Conservation (phyloP, 208 protist species). For the Balamuthia mandrillaris region DNA sequence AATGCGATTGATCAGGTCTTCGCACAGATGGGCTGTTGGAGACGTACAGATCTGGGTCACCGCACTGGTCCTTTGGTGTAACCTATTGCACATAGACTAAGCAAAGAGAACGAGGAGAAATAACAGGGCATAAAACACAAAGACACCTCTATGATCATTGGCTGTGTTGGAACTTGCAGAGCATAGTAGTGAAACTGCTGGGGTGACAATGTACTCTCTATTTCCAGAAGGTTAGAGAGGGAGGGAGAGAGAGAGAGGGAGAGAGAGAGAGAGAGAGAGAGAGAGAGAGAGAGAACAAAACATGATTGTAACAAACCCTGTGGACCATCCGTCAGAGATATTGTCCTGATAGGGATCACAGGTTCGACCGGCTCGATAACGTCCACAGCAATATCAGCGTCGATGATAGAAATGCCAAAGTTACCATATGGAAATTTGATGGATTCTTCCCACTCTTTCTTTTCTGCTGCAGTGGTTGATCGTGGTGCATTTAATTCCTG, state of each 20-base stretch:
- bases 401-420: neutral
- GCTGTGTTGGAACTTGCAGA: neutral
- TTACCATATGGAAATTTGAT: neutral
- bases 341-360: neutral
- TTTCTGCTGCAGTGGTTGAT: neutral
- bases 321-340: neutral
- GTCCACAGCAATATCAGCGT: neutral
- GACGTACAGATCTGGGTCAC: too few relatives aligned
- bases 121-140: too few relatives aligned
- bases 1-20: too few relatives aligned
- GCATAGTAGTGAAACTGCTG: neutral
- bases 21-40: too few relatives aligned
- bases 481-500: neutral
- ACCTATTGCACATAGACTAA: too few relatives aligned
- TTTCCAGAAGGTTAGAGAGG: neutral
- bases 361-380: neutral
- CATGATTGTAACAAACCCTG: neutral
- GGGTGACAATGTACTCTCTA: neutral
- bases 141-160: neutral
- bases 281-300: neutral
- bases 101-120: too few relatives aligned
- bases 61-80: too few relatives aligned
- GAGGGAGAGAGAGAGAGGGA: neutral
- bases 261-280: neutral
- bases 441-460: neutral